Conservation (phyloP, 257 asterid genomes). For the Datura wrightii region DNA sequence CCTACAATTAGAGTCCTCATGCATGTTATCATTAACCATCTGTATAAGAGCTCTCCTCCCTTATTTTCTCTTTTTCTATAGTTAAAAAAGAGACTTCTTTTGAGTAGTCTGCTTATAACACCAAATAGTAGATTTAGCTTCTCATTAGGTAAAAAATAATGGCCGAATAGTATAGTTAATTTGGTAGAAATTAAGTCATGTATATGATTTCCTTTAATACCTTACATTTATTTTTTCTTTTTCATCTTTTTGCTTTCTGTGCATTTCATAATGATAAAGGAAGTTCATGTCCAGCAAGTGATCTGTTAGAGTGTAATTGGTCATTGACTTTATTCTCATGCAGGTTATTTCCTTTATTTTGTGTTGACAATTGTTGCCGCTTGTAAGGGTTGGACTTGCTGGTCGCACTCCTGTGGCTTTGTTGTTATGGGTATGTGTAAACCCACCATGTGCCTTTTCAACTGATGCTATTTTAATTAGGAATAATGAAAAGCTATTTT, state of each 20-base stretch:
- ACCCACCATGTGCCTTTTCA: background rate
- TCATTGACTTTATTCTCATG: constrained; percentile 30
- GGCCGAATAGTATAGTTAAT: too few species aligned
- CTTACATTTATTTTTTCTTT: background rate
- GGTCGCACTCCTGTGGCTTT: constrained; percentile 92
- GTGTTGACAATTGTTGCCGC: constrained; percentile 79
- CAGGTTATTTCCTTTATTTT: constrained; percentile 90
- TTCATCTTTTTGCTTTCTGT: background rate
- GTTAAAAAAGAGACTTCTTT: background rate
- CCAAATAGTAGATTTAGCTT: background rate
- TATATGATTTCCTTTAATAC: background rate
- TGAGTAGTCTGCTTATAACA: background rate
- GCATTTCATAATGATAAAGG: background rate
- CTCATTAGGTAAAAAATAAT: background rate
- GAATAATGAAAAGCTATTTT: constrained; percentile 36
- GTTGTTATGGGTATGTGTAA: constrained; percentile 77
- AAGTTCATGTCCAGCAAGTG: background rate
- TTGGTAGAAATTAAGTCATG: too few species aligned
- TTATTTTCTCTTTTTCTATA: background rate
- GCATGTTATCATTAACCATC: background rate
- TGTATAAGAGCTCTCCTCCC: background rate
- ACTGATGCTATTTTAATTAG: background rate
- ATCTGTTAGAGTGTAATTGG: background rate
- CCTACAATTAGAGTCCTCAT: background rate
- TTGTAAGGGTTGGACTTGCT: constrained; percentile 86